Conservation (phyloP, 495 filamentous ascomycete genomes). For the Penicillium parvum region DNA sequence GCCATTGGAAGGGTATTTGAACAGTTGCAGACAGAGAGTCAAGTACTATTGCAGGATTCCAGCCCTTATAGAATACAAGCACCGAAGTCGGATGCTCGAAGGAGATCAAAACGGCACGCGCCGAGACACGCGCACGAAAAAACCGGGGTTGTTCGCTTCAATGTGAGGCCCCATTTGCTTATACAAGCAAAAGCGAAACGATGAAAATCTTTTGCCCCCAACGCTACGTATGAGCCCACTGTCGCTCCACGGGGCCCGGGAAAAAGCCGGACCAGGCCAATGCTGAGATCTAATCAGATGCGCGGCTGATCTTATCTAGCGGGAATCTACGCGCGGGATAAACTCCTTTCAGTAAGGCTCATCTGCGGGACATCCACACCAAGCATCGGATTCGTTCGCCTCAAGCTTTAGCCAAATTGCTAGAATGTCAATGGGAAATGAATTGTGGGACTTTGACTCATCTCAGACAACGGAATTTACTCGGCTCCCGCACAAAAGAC, state of each 20-base stretch:
- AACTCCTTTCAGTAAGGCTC: background rate
- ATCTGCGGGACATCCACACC: background rate
- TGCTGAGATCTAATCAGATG: background rate
- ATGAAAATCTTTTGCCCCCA: background rate
- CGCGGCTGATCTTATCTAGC: background rate
- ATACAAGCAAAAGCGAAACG: background rate
- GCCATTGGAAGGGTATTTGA: background rate
- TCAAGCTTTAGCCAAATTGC: background rate
- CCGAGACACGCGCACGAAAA: background rate
- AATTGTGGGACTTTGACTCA: background rate
- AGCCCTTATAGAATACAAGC: background rate
- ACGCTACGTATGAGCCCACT: background rate
- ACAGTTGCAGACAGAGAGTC: too few relatives aligned
- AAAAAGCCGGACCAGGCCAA: background rate
- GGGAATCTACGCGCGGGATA: background rate
- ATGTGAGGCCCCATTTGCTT: constrained; percentile 2
- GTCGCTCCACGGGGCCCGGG: background rate
- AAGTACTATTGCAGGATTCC: too few relatives aligned
- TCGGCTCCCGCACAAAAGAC: background rate
- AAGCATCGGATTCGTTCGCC: background rate
- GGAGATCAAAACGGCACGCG: constrained; percentile 1
- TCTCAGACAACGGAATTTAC: background rate
- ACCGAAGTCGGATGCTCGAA: constrained; percentile 4
- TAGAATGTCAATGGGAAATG: background rate
- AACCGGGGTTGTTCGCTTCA: background rate